Conservation (phyloP, 306 rosid genomes). For the Carpinus viminea region DNA sequence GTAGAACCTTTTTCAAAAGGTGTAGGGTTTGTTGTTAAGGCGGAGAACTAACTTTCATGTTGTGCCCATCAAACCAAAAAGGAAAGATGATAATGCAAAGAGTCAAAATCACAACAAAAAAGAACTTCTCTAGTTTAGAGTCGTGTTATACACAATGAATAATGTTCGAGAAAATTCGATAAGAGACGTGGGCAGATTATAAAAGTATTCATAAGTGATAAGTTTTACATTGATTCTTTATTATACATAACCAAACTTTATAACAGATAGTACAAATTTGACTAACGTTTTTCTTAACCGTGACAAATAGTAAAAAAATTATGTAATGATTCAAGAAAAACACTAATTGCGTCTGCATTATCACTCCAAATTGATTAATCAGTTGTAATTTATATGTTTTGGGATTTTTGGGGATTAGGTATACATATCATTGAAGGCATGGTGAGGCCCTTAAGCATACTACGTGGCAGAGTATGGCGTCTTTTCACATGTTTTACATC, state of each 20-base stretch:
- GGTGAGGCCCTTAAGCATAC: neutral
- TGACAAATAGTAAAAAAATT: too few species aligned
- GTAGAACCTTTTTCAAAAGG: neutral
- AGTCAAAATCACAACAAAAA: constrained; percentile 10
- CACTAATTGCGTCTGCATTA: too few species aligned
- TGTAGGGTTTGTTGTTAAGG: neutral
- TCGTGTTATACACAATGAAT: neutral
- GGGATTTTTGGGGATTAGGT: neutral
- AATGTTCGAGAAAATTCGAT: constrained; percentile 1
- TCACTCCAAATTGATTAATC: too few species aligned
- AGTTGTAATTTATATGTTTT: too few species aligned
- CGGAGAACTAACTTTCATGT: neutral
- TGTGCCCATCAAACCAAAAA: constrained; percentile 7
- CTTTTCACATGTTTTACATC: neutral
- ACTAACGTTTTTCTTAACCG: too few species aligned
- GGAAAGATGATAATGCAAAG: neutral
- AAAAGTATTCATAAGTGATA: too few species aligned
- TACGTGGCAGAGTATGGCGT: neutral
- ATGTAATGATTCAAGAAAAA: too few species aligned
- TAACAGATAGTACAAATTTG: too few species aligned
- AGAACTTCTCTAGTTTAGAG: neutral
- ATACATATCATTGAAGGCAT: neutral
- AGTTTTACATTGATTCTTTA: too few species aligned
- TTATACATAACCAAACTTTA: too few species aligned
- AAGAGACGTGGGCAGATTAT: neutral